Base-by-base conservation (phyloP, 2,329 filamentous ascomycete species). In the Alternaria metachromatica region DNA sequence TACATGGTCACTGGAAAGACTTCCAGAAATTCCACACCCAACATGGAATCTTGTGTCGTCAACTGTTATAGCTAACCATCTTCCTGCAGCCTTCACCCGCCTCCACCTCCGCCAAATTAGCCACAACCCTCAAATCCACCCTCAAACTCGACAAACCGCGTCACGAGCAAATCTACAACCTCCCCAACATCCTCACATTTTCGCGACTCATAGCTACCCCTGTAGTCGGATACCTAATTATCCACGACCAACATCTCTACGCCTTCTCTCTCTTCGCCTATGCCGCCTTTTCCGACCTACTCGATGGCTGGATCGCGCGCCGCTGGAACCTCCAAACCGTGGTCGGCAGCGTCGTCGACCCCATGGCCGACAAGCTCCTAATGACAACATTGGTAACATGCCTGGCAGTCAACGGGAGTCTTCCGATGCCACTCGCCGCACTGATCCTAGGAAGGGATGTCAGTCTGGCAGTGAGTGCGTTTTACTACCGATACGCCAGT, bases 401-500 rank as follows among this genome's bases (percentile, higher is more conserved):
- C 68, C 82, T 98, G 48, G 94, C 94, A 5, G 85, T 91, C 66
- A 94, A 97, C 72, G 94, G 93, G 4, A 87, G 89, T 13, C 84
- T 99, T 55, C 94, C 95, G 62, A 83, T 94, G 41, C 97, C 94
- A 88, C 86, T 98, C 4, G 94, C 94, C 3, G 87, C 86, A n/a
- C 89, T 98, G 54, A 97, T 99, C 65, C 87, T 99, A 4, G 94
- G 94, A 26, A 89, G 96, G 46, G 96, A 99, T 74, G 87, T 92
- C 45, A 92, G 90, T 20, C 87, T 99, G 5, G 94, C 87, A 25
- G 86, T 97, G 21, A 89, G 94, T 2, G 96, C 96, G 23, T 90
- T 99, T 71, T 98, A 97, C 83, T 98, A 96, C 80, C 91, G 96
- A 67, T 98, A 93, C 88, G 96, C 97, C 69, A 96, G 93, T 3